Conservation (phyloP, 2,329 filamentous ascomycete species). For the Claviceps lovelessii region DNA sequence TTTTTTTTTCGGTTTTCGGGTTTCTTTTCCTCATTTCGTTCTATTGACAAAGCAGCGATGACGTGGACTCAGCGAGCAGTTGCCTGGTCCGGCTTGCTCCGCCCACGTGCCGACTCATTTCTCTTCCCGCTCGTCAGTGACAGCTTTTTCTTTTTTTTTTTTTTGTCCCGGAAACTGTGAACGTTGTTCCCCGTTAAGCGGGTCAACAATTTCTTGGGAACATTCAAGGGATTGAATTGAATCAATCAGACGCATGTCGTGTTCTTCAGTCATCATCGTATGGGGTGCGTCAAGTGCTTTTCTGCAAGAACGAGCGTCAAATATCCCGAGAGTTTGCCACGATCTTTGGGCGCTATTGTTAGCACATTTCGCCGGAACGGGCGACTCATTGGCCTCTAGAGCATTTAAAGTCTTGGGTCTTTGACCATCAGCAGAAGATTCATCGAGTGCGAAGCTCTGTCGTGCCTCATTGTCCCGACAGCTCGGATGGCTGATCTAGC, state of each 20-base stretch:
- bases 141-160: background rate
- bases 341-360: background rate
- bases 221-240: background rate
- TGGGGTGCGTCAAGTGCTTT: background rate
- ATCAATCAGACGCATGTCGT: background rate
- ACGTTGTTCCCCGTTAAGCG: background rate
- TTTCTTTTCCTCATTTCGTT: background rate
- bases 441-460: background rate
- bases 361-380: background rate
- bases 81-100: constrained; percentile 1
- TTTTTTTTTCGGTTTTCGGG: background rate
- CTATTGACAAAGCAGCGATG: background rate
- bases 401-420: no score
- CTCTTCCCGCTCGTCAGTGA: background rate
- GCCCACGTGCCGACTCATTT: background rate
- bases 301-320: background rate
- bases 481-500: constrained; percentile 3
- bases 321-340: background rate
- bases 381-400: background rate
- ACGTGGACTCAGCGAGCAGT: background rate
- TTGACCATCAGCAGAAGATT: background rate
- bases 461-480: constrained; percentile 4
- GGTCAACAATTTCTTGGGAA: background rate
- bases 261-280: no score
- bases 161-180: background rate